A percentile compares a stretch with the other conserved stretches of the same genome.
Conservation (phyloP, 2,329 filamentous ascomycete species). For the Fusarium udum region DNA sequence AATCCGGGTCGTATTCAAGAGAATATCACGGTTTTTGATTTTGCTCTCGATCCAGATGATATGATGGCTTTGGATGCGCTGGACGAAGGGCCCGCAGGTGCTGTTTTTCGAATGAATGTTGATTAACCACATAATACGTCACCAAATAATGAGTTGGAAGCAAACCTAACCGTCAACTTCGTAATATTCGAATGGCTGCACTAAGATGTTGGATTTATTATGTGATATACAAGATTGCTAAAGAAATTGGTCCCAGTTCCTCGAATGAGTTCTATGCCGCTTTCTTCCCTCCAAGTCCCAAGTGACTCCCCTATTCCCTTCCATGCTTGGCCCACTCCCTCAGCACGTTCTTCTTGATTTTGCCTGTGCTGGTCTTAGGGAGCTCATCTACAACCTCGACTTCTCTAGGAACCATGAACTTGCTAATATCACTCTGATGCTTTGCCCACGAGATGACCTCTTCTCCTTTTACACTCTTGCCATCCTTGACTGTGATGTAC, state of each 20-base stretch:
- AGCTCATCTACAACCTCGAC: slow-evolving; percentile 85
- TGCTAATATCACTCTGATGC: slow-evolving; percentile 80
- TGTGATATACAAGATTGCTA: background rate
- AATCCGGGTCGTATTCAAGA: slow-evolving; percentile 65
- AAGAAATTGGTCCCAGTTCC: background rate
- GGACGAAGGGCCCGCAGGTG: slow-evolving; percentile 43
- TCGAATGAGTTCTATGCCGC: background rate
- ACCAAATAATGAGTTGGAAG: background rate
- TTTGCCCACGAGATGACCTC: slow-evolving; percentile 90
- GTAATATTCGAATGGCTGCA: background rate
- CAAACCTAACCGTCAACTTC: background rate
- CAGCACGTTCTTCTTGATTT: slow-evolving; percentile 94
- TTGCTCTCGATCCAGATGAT: slow-evolving; percentile 65
- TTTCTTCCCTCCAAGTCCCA: background rate
- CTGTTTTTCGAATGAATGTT: slow-evolving; percentile 46
- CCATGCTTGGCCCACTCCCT: slow-evolving; percentile 76
- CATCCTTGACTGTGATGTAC: slow-evolving; percentile 82
- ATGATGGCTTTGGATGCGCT: slow-evolving; percentile 55
- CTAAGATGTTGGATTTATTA: background rate
- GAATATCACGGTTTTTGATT: slow-evolving; percentile 70
- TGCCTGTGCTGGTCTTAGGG: slow-evolving; percentile 97
- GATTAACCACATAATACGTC: background rate
- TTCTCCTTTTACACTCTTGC: slow-evolving; percentile 57
- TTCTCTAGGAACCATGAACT: slow-evolving; percentile 84
- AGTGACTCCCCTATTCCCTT: slow-evolving; percentile 14